Evolutionary conservation across 2,329 filamentous ascomycete species (phyloP), one percentile per base, ranked within the genome.

Genomic region (Xylaria hypoxylon): DNA sequence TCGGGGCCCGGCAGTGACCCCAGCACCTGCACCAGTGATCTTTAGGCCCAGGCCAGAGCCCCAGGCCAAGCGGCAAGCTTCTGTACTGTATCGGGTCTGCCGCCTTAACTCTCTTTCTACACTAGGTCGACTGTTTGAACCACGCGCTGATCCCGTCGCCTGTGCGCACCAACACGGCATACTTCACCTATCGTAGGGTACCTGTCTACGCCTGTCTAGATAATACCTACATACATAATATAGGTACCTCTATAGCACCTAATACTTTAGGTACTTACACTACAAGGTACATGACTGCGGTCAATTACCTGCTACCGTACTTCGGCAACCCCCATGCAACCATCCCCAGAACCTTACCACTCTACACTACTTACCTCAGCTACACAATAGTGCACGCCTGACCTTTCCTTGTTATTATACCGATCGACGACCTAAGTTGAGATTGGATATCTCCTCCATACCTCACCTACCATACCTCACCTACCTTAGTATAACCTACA

Each of bases 121-220:
- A 55, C 53, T 55, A 56, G n/a, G n/a, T n/a, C n/a, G n/a, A n/a
- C n/a, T n/a, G n/a, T n/a, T n/a, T n/a, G n/a, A 59, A 59, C 64
- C 56, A 64, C 64, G 64, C 64, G 64, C 64, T 67, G 64, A 67
- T 67, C 64, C 63, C 63, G 35, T 64, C 61, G 58, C 58, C 64
- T 57, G 35, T 17, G 35, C 52, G 56, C 64, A 51, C 59, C 59
- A 40, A 50, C 59, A 64, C 59, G 31, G 58, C 63, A 53, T 55
- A 47, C 48, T 63, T 62, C 59, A 51, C 58, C 65, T 45, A 57
- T 40, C 44, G 35, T n/a, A n/a, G n/a, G 11, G 35, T 22, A 44
- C 31, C 22, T 24, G 26, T 15, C 38, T 8, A 42, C 13, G 3
- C 38, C 13, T 3, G 13, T 42, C 4, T 15, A 42, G 3, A 7